Evolutionary conservation across 805 yeast genomes (phyloP).

Genomic region (Myxozyma melibiosi): DNA sequence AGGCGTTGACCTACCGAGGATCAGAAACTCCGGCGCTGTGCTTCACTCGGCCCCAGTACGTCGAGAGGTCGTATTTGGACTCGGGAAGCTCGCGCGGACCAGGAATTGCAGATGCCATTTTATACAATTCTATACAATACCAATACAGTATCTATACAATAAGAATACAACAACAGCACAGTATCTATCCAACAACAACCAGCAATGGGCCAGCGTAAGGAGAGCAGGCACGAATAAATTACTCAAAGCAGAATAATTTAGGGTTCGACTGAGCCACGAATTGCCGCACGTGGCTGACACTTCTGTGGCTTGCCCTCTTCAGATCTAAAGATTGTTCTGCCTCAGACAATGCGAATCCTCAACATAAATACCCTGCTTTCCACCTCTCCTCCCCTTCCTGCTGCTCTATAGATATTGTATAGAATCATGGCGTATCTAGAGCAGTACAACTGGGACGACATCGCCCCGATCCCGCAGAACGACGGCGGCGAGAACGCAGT

Average conservation of each 20-base stretch:
- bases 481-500: slow-evolving; percentile 39
- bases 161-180: no score
- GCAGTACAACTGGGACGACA: slow-evolving; percentile 35
- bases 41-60: slow-evolving; percentile 92
- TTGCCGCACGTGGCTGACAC: no score
- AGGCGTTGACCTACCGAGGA: slow-evolving; percentile 52
- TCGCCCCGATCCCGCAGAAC: slow-evolving; percentile 40
- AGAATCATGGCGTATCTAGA: not conserved
- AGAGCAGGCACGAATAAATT: no score
- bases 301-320: no score
- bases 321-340: no score
- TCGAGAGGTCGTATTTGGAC: slow-evolving; percentile 73
- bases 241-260: no score
- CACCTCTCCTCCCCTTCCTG: no score
- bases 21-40: slow-evolving; percentile 93
- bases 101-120: slow-evolving; percentile 88
- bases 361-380: no score
- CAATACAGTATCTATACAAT: not conserved
- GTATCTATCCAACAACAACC: not conserved
- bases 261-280: no score
- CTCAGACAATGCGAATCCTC: no score
- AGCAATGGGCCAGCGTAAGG: not conserved
- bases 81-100: slow-evolving; percentile 80
- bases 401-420: not conserved
- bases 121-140: not conserved